Evolutionary conservation across 305 asterid species (phyloP).

Genomic region (Fraxinus albicans): DNA sequence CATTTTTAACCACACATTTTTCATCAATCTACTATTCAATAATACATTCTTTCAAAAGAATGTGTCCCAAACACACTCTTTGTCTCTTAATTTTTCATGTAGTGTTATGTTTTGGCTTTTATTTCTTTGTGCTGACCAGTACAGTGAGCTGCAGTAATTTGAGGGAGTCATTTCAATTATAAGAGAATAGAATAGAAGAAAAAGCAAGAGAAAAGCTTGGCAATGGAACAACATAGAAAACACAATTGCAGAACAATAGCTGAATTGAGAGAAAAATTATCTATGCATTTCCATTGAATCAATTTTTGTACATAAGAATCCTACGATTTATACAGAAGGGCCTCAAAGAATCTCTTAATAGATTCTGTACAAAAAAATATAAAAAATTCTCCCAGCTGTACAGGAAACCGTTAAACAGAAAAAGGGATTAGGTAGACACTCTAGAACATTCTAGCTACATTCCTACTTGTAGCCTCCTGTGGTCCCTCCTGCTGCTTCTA

Average conservation of each 20-base stretch:
- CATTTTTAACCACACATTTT: too few relatives aligned
- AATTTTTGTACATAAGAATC: neutral
- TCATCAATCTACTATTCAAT: too few relatives aligned
- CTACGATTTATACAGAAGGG: neutral
- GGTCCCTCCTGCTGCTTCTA: neutral
- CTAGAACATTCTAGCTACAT: neutral
- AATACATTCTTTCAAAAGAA: too few relatives aligned
- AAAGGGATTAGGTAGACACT: neutral
- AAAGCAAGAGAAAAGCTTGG: neutral
- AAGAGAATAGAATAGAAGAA: neutral
- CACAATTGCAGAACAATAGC: neutral
- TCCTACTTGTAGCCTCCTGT: neutral
- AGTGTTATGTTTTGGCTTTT: neutral
- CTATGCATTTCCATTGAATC: neutral
- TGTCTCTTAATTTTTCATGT: neutral
- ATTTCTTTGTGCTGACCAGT: neutral
- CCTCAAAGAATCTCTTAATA: neutral
- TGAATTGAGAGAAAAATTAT: neutral
- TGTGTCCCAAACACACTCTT: too few relatives aligned
- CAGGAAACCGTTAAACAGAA: neutral
- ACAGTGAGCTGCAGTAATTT: neutral
- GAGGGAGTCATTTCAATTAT: neutral
- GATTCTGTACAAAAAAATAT: neutral
- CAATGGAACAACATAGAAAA: neutral
- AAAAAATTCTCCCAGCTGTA: neutral